These are phyloP conservation scores for Yamadazyma nakazawae DNA, from an alignment of 805 yeast species.

Conservation along the genomic window DNA sequence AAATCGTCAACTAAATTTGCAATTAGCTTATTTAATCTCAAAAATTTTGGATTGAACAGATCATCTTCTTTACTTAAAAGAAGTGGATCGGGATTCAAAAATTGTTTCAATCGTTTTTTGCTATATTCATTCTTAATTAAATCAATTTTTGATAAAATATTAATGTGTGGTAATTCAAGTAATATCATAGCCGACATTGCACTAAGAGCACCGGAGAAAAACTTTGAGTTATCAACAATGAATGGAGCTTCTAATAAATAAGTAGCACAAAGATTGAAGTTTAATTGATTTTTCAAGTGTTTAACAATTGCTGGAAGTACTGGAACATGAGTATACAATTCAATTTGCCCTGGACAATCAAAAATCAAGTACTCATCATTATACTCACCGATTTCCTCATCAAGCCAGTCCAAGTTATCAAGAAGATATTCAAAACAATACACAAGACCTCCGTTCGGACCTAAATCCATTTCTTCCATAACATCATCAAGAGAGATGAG, in stretches of 20 bases:
- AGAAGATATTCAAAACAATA: conserved; percentile 91
- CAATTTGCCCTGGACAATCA: conserved; percentile 98
- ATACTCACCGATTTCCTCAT: conserved; percentile 93
- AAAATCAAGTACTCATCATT: conserved; percentile 92
- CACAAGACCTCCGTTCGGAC: conserved; percentile 92
- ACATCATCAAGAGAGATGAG: conserved; percentile 88
- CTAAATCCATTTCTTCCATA: conserved; percentile 89
- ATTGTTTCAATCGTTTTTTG: conserved; percentile 74
- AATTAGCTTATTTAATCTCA: conserved; percentile 71
- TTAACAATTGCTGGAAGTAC: conserved; percentile 85
- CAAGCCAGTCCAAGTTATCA: conserved; percentile 93
- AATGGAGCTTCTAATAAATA: conserved; percentile 93
- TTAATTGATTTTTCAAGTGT: conserved; percentile 74
- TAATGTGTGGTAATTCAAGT: conserved; percentile 91
- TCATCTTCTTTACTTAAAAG: conserved; percentile 53
- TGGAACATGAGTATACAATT: conserved; percentile 90
- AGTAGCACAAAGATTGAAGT: conserved; percentile 88
- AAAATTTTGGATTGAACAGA: conserved; percentile 52
- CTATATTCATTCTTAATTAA: conserved; percentile 76
- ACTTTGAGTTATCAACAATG: conserved; percentile 84
- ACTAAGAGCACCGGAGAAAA: conserved; percentile 89
- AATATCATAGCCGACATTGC: conserved; percentile 99
- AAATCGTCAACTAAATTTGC: conserved; percentile 93
- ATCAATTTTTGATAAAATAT: conserved; percentile 83
- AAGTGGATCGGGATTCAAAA: conserved; percentile 88